phyloP scores from a whole-genome alignment of 2,329 filamentous ascomycete genomes.

The Penicillium sp. region DNA sequence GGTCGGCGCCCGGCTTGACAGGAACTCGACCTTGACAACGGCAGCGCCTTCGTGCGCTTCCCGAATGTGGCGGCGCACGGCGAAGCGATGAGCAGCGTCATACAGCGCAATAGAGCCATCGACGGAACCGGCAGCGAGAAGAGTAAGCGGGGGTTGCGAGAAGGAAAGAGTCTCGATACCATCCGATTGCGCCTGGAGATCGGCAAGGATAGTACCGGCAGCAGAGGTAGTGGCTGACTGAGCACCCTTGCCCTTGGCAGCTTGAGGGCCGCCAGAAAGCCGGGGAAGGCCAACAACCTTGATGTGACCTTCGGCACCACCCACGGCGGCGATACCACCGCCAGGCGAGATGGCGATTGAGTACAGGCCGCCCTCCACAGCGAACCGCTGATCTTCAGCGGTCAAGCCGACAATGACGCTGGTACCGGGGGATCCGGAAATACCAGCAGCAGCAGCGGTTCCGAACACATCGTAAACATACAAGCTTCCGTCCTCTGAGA shows the following conservation, averaged over 20 bases:
- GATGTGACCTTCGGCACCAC: slow-evolving; percentile 84
- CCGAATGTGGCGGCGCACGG: slow-evolving; percentile 77
- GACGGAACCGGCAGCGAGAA: slow-evolving; percentile 65
- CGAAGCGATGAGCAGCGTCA: slow-evolving; percentile 82
- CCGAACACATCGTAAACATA: slow-evolving; percentile 94
- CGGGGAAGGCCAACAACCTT: slow-evolving; percentile 83
- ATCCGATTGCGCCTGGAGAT: slow-evolving; percentile 75
- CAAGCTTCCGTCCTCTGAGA: slow-evolving; percentile 83
- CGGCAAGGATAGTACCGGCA: slow-evolving; percentile 75
- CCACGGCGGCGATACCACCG: slow-evolving; percentile 78
- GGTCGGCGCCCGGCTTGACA: slow-evolving; percentile 52
- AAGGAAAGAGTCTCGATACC: slow-evolving; percentile 76
- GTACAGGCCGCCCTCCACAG: slow-evolving; percentile 87
- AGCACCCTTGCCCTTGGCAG: slow-evolving; percentile 53
- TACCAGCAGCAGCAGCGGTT: slow-evolving; percentile 66
- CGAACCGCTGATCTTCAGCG: slow-evolving; percentile 82
- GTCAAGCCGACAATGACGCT: slow-evolving; percentile 76
- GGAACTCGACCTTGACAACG: slow-evolving; percentile 91
- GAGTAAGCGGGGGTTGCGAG: slow-evolving; percentile 60
- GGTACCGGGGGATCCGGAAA: slow-evolving; percentile 57
- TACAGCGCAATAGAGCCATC: slow-evolving; percentile 78
- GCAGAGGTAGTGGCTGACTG: slow-evolving; percentile 45
- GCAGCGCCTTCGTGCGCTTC: slow-evolving; percentile 85
- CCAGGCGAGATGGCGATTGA: slow-evolving; percentile 80
- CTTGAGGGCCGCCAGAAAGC: slow-evolving; percentile 45